Conservation (phyloP, 2,329 filamentous ascomycete species). For the Pseudocercospora fuligena region DNA sequence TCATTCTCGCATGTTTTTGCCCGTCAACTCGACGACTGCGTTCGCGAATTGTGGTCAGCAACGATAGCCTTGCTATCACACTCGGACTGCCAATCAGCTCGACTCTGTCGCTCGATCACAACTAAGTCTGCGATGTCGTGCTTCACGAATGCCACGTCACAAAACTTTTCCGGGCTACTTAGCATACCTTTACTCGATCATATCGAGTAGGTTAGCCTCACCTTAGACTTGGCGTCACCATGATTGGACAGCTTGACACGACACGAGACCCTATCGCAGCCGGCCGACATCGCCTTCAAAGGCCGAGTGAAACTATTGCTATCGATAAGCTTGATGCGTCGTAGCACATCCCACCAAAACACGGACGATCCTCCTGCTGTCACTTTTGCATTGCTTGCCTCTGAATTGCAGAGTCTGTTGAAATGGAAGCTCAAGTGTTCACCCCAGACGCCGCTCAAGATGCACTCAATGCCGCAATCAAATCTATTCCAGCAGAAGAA, state of each 20-base stretch:
- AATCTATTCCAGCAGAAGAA: slow-evolving; percentile 50
- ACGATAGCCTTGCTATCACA: background rate
- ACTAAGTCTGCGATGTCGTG: background rate
- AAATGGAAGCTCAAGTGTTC: slow-evolving; percentile 39
- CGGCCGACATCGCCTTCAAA: slow-evolving; percentile 9
- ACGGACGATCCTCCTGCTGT: background rate
- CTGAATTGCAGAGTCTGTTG: background rate
- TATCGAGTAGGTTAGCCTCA: slow-evolving; percentile 10
- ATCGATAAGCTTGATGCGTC: slow-evolving; percentile 7
- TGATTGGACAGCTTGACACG: slow-evolving; percentile 1
- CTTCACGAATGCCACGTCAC: background rate
- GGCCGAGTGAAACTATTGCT: slow-evolving; percentile 1
- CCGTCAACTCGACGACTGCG: background rate
- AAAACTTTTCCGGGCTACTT: background rate
- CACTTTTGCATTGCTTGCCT: background rate
- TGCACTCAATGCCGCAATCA: slow-evolving; percentile 33
- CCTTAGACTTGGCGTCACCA: background rate
- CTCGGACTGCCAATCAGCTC: background rate
- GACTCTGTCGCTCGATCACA: background rate
- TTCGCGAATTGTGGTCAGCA: background rate
- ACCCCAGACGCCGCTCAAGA: slow-evolving; percentile 40
- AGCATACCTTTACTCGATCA: slow-evolving; percentile 14
- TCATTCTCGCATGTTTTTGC: background rate
- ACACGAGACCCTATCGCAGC: slow-evolving; percentile 9
- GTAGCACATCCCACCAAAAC: slow-evolving; percentile 7